phyloP scores from a whole-genome alignment of 805 yeast species.

The Hanseniaspora nectarophila region DNA sequence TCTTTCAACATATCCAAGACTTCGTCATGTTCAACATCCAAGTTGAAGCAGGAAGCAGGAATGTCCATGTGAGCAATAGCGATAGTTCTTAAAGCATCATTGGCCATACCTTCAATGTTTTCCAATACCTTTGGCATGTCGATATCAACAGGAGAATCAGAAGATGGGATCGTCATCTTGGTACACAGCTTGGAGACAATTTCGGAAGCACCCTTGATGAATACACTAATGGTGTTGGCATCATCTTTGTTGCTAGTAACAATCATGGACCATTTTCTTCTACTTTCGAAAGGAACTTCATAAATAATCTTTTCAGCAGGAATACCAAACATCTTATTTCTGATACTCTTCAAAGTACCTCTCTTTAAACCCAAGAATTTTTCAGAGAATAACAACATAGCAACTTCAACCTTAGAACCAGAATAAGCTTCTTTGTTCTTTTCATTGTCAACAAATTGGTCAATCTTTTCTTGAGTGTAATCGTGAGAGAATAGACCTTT shows the following conservation, averaged over 20 bases:
- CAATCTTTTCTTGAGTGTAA: constrained; percentile 15
- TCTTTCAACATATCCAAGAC: constrained; percentile 7
- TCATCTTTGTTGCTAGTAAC: constrained; percentile 40
- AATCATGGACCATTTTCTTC: constrained; percentile 85
- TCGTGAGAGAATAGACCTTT: constrained; percentile 13
- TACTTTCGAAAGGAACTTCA: constrained; percentile 79
- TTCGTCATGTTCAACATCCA: constrained; percentile 2
- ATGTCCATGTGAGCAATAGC: constrained; percentile 76
- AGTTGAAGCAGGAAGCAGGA: constrained; percentile 11
- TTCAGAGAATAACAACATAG: constrained; percentile 59
- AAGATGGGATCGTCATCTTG: constrained; percentile 28
- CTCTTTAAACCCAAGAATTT: constrained; percentile 39
- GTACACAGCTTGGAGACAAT: constrained; percentile 53
- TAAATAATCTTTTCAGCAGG: constrained; percentile 42
- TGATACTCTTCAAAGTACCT: constrained; percentile 37
- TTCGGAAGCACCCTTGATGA: constrained; percentile 91
- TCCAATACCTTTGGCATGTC: constrained; percentile 20
- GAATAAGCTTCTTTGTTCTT: constrained; percentile 47
- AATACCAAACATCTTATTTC: constrained; percentile 26
- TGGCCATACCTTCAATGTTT: constrained; percentile 50
- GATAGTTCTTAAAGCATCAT: constrained; percentile 73
- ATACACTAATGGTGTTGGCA: constrained; percentile 39
- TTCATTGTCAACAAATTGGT: constrained; percentile 7
- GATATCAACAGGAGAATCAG: constrained; percentile 22
- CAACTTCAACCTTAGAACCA: constrained; percentile 93